Percentiles rank a stretch among this genome's conserved stretches.
phyloP scores from a whole-genome alignment of 345 rosid genomes.

The Toxicodendron radicans region DNA sequence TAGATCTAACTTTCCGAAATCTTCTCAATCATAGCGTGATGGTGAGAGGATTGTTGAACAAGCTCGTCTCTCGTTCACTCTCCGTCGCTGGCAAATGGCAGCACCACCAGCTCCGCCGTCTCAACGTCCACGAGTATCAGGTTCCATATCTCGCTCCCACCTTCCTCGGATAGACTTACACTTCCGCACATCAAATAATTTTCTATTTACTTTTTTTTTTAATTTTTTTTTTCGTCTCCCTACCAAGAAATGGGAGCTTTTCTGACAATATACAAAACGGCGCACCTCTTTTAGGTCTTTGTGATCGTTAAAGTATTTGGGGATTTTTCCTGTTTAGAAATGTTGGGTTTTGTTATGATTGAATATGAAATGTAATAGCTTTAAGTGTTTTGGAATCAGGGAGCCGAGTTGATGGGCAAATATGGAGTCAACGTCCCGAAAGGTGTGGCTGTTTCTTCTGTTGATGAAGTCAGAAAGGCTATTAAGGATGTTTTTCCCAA shows the following conservation, averaged over 20 bases:
- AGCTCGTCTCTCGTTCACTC: constrained; percentile 73
- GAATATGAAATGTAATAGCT: background rate
- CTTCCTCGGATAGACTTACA: background rate
- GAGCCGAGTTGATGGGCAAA: constrained; percentile 92
- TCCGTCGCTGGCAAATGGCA: constrained; percentile 84
- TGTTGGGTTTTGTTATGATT: background rate
- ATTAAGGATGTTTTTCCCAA: constrained; percentile 62
- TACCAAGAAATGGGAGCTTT: background rate
- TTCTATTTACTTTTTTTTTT: background rate
- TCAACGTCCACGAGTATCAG: constrained; percentile 98
- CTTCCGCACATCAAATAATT: background rate
- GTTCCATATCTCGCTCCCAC: constrained; percentile 24
- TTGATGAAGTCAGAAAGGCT: constrained; percentile 62
- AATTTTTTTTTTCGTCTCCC: constrained; percentile 8
- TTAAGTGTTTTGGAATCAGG: constrained; percentile 40
- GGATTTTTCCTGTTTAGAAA: background rate
- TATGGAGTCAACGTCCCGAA: constrained; percentile 90
- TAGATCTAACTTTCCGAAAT: background rate
- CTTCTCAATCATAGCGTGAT: constrained; percentile 4
- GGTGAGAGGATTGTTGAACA: constrained; percentile 78
- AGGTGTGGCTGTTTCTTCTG: constrained; percentile 79
- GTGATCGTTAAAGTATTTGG: constrained; percentile 1
- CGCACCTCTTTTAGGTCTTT: constrained; percentile 1
- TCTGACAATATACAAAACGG: too few relatives aligned
- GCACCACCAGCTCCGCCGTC: constrained; percentile 95